These are phyloP conservation scores for Neonectria hederae DNA, from an alignment of 2,329 filamentous ascomycete species.

Conservation along the genomic window DNA sequence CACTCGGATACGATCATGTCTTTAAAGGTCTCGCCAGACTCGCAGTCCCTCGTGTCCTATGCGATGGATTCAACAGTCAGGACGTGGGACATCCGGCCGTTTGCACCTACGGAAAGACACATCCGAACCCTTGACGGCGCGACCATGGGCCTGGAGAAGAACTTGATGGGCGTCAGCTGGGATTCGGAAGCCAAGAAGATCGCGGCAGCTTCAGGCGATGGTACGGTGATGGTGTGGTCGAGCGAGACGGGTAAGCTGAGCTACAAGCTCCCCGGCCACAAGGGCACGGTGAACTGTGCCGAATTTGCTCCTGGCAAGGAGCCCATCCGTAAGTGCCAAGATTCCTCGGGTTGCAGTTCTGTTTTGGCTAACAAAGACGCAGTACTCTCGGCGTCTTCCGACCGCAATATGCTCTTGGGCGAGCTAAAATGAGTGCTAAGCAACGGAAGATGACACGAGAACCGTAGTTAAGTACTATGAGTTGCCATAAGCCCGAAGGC, in stretches of 20 bases:
- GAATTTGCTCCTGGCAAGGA: slow-evolving; percentile 88
- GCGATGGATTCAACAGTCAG: slow-evolving; percentile 93
- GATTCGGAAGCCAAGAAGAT: slow-evolving; percentile 86
- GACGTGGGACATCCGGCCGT: slow-evolving; percentile 96
- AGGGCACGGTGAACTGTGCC: slow-evolving; percentile 93
- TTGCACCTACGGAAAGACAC: slow-evolving; percentile 86
- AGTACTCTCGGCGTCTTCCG: slow-evolving; percentile 93
- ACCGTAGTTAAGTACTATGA: slow-evolving; percentile 1
- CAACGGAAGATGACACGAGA: slow-evolving; percentile 51
- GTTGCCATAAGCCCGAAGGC: slow-evolving; percentile 11
- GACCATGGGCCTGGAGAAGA: slow-evolving; percentile 86
- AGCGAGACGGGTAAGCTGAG: slow-evolving; percentile 86
- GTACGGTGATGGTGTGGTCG: slow-evolving; percentile 92
- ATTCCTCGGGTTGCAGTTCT: neutral
- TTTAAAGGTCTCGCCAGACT: slow-evolving; percentile 89
- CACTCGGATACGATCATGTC: slow-evolving; percentile 94
- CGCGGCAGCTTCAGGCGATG: slow-evolving; percentile 88
- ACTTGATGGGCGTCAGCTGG: slow-evolving; percentile 91
- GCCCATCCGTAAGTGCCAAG: slow-evolving; percentile 76
- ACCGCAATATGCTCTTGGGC: slow-evolving; percentile 83
- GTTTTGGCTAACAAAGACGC: slow-evolving; percentile 49
- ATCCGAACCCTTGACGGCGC: slow-evolving; percentile 94
- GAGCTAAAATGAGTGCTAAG: slow-evolving; percentile 68
- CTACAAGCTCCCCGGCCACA: slow-evolving; percentile 95
- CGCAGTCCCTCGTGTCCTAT: slow-evolving; percentile 88